Evolutionary conservation across 805 yeast species (phyloP).

Genomic region (Candida chauliodis): DNA sequence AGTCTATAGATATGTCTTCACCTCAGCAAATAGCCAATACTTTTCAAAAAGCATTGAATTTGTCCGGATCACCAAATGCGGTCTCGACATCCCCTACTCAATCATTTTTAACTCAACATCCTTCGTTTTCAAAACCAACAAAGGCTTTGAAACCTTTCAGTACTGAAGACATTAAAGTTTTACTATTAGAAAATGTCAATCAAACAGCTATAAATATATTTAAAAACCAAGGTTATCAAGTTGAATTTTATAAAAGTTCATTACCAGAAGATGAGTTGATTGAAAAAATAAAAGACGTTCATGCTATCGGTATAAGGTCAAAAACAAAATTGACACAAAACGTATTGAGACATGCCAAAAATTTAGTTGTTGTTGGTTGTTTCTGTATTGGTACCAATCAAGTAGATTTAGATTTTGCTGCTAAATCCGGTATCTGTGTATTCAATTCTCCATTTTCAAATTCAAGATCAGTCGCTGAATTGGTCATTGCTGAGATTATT

Average conservation of each 20-base stretch:
- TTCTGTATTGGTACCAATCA: conserved; percentile 99
- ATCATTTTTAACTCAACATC: conserved; percentile 59
- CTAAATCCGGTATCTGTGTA: conserved; percentile 89
- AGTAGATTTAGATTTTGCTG: conserved; percentile 90
- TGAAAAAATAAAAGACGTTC: conserved; percentile 89
- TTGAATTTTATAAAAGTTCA: conserved; percentile 87
- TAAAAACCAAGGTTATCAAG: conserved; percentile 91
- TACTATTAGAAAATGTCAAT: conserved; percentile 90
- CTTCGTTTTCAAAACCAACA: conserved; percentile 41
- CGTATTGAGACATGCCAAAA: conserved; percentile 80
- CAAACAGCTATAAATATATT: conserved; percentile 86
- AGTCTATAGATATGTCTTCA: conserved; percentile 46
- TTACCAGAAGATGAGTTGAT: conserved; percentile 90
- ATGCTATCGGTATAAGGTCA: conserved; percentile 97
- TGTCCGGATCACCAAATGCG: conserved; percentile 60
- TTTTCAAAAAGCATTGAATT: conserved; percentile 51
- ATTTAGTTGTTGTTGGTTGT: conserved; percentile 89
- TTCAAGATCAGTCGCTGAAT: conserved; percentile 97
- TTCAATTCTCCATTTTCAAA: conserved; percentile 98
- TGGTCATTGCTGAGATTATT: conserved; percentile 93
- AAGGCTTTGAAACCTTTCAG: conserved; percentile 90
- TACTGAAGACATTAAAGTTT: conserved; percentile 90
- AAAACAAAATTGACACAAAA: conserved; percentile 85
- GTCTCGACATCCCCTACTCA: conserved; percentile 84
- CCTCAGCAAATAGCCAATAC: conserved; percentile 66